Percentiles rank a stretch among this genome's conserved stretches.
Conservation (phyloP, 495 filamentous ascomycete genomes). For the Aspergillus campestris region DNA sequence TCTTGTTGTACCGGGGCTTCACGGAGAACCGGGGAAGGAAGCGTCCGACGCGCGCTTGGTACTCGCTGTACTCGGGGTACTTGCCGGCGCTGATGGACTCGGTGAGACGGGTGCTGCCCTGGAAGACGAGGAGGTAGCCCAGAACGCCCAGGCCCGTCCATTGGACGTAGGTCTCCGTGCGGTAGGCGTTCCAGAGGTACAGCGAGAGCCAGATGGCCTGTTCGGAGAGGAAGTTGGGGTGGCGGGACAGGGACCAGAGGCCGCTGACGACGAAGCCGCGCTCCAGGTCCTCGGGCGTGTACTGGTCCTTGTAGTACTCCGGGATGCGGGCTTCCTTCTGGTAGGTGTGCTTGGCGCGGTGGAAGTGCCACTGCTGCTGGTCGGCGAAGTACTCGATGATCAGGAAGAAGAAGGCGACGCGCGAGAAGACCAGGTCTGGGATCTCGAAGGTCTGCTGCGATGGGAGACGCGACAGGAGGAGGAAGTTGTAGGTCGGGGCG, state of each 20-base stretch:
- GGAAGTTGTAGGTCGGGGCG: slow-evolving; percentile 72
- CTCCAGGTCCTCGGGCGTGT: slow-evolving; percentile 67
- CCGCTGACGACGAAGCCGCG: slow-evolving; percentile 84
- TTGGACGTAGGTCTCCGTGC: slow-evolving; percentile 58
- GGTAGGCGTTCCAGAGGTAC: slow-evolving; percentile 79
- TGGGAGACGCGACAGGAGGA: slow-evolving; percentile 45
- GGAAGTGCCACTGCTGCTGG: slow-evolving; percentile 90
- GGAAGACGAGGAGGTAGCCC: slow-evolving; percentile 70
- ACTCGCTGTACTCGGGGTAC: slow-evolving; percentile 82
- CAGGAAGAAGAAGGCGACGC: slow-evolving; percentile 59
- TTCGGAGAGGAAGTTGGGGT: slow-evolving; percentile 92
- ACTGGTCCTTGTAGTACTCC: slow-evolving; percentile 30
- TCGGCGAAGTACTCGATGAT: slow-evolving; percentile 76
- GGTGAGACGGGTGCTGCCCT: slow-evolving; percentile 79
- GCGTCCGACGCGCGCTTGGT: slow-evolving; percentile 71
- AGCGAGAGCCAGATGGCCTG: slow-evolving; percentile 82
- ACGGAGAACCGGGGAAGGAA: slow-evolving; percentile 63
- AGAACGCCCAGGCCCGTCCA: slow-evolving; percentile 72
- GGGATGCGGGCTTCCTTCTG: slow-evolving; percentile 62
- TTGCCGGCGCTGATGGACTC: slow-evolving; percentile 71
- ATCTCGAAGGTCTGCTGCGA: slow-evolving; percentile 35
- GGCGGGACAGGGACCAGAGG: slow-evolving; percentile 76
- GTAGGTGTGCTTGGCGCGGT: slow-evolving; percentile 71
- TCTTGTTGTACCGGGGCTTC: slow-evolving; percentile 30
- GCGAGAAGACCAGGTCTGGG: slow-evolving; percentile 60